Evolutionary conservation across 441 rosid species (phyloP).

Genomic region (Populus tomentosa): DNA sequence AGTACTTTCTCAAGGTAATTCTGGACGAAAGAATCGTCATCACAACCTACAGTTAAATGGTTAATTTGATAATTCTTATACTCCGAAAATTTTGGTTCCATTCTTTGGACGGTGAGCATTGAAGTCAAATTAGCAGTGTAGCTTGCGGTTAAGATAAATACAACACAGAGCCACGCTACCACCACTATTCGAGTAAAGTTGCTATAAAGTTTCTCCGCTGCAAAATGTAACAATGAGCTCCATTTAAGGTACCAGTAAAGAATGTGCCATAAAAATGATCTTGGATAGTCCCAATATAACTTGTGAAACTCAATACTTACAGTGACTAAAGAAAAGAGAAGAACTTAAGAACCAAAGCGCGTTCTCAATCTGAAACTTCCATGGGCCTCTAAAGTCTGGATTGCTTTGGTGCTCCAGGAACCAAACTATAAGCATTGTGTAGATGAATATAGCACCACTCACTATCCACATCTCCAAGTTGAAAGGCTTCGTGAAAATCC

Average conservation of each 20-base stretch:
- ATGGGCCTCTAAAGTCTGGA: conserved; percentile 32
- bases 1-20: conserved; percentile 28
- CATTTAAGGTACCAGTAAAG: not conserved
- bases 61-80: conserved; percentile 11
- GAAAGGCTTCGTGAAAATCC: conserved; percentile 41
- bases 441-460: conserved; percentile 24
- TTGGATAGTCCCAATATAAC: not conserved
- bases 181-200: conserved; percentile 40
- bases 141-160: conserved; percentile 40
- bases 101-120: conserved; percentile 39
- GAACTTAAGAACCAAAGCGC: conserved; percentile 39
- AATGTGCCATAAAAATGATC: not conserved
- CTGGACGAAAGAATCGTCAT: conserved; percentile 35
- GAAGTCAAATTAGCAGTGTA: conserved; percentile 52
- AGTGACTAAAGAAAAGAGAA: conserved; percentile 33
- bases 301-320: not conserved
- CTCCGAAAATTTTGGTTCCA: conserved; percentile 28
- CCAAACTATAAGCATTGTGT: conserved; percentile 37
- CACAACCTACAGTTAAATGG: conserved; percentile 33
- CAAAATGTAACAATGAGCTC: not conserved
- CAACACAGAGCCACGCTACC: conserved; percentile 49
- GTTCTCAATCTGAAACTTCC: conserved; percentile 29
- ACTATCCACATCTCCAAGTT: conserved; percentile 30
- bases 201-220: conserved; percentile 41
- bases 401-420: conserved; percentile 29